Conservation (phyloP, 305 asterid species). For the Coffea humblotiana region DNA sequence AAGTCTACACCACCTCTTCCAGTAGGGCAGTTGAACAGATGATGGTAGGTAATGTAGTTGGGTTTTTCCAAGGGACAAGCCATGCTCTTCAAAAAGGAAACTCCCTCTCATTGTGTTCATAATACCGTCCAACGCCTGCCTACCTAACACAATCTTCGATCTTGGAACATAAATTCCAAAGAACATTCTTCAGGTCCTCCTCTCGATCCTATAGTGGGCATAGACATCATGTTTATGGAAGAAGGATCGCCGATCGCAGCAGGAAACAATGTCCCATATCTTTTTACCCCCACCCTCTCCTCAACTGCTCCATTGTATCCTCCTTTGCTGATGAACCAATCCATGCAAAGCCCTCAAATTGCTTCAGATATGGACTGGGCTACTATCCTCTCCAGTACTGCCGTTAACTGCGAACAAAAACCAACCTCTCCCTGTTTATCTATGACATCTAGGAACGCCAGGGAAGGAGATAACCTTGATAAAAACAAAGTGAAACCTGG, state of each 20-base stretch:
- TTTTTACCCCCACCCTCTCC: background rate
- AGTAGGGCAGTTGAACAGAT: no score
- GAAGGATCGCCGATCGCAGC: slow-evolving; percentile 9
- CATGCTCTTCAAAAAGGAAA: no score
- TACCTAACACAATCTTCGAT: slow-evolving; percentile 21
- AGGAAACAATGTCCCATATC: slow-evolving; percentile 2
- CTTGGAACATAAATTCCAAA: slow-evolving; percentile 6
- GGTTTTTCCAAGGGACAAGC: no score
- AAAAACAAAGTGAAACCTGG: slow-evolving; percentile 42
- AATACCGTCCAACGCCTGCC: slow-evolving; percentile 19
- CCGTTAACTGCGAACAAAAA: slow-evolving; percentile 22
- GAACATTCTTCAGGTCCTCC: background rate
- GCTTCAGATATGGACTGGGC: slow-evolving; percentile 53
- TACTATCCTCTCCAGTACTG: slow-evolving; percentile 26
- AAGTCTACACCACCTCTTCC: no score
- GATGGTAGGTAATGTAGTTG: no score
- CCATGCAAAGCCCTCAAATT: slow-evolving; percentile 44
- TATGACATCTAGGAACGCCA: slow-evolving; percentile 17
- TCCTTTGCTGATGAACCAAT: slow-evolving; percentile 29
- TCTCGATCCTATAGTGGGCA: background rate
- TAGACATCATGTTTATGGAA: slow-evolving; percentile 12
- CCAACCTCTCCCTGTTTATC: slow-evolving; percentile 17
- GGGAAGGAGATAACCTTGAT: slow-evolving; percentile 17
- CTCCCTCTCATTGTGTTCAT: no score
- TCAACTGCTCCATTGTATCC: slow-evolving; percentile 5